phyloP scores from a whole-genome alignment of 306 rosid species.

The Parietaria judaica region DNA sequence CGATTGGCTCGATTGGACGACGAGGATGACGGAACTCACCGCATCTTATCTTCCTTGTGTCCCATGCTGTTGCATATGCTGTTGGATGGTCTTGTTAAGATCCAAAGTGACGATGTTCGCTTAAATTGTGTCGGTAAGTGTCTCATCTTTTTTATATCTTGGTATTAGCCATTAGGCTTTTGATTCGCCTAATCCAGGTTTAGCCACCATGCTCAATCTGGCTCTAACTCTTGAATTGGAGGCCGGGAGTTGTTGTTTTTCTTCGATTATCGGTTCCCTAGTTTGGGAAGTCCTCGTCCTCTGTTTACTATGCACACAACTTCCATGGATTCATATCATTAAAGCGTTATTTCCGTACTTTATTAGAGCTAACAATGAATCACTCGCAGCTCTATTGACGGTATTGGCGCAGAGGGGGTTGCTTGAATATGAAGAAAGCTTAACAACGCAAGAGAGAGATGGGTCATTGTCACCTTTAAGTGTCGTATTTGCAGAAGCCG shows the following conservation, averaged over 20 bases:
- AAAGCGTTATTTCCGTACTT: no score
- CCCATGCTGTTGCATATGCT: constrained; percentile 62
- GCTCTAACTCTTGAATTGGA: no score
- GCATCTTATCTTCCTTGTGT: constrained; percentile 49
- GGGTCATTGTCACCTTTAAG: constrained; percentile 28
- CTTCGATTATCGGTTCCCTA: background rate
- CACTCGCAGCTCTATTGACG: constrained; percentile 60
- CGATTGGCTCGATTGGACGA: constrained; percentile 47
- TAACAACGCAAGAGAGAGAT: constrained; percentile 4
- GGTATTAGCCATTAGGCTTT: background rate
- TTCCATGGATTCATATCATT: no score
- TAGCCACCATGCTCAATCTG: background rate
- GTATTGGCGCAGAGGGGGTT: constrained; percentile 63
- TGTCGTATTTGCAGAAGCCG: constrained; percentile 72
- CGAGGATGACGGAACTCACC: constrained; percentile 51
- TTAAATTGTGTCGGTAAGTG: constrained; percentile 80
- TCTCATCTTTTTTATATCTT: constrained; percentile 10
- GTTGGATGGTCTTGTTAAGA: constrained; percentile 71
- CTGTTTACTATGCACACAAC: no score
- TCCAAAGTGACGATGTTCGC: constrained; percentile 75
- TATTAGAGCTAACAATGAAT: constrained; percentile 14
- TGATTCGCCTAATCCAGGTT: background rate
- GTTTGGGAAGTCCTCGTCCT: background rate
- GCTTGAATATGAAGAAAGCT: constrained; percentile 17
- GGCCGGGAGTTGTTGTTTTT: background rate